Base-by-base conservation (phyloP, 2,329 filamentous ascomycete species). In the Nemania sp. region DNA sequence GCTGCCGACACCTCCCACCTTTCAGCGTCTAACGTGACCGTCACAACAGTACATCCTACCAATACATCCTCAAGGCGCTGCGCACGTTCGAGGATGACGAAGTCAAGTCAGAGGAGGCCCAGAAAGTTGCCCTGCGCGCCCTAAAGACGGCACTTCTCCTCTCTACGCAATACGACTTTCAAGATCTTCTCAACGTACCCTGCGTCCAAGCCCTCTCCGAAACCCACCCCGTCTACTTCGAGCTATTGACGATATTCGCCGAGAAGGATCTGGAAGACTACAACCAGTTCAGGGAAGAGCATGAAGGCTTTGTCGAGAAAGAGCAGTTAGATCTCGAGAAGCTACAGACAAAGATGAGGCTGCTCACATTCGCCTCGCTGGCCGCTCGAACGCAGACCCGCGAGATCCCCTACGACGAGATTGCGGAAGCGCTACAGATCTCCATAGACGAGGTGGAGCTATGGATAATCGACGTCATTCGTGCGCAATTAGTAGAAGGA, bases 391-490 rank as follows among this genome's bases (percentile, higher is more conserved):
- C 90, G 20, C 89, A 90, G 63, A 91, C 87, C 71, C 90, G 94
- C 72, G 92, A 95, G 72, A 89, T 99, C 54, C 89, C 94, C 63
- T 99, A 99, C 79, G 83, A 84, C 67, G 86, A 86, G 72, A 97
- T 99, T 73, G 86, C 90, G 67, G 89, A 89, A 74, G 90, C 92
- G 5, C 87, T 99, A 48, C 90, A 95, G 77, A 88, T 99, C 57
- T 87, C 91, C 47, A 74, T 80, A 48, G 88, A 90, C 66, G 92
- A 98, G 65, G 92, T 98, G 43, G 95, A 99, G 83, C 90, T 94
- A 84, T 99, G 95, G 95, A 92, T 96, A 68, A 99, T 99, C 72
- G 95, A 99, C 76, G 93, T 96, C 69, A 97, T 99, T 79, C 91
- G 95, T 68, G 92, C 93, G 49, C 92, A 93, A 35, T 87, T 99